Base-by-base conservation (phyloP, 2,329 filamentous ascomycete species). In the Epichloe baconii region DNA sequence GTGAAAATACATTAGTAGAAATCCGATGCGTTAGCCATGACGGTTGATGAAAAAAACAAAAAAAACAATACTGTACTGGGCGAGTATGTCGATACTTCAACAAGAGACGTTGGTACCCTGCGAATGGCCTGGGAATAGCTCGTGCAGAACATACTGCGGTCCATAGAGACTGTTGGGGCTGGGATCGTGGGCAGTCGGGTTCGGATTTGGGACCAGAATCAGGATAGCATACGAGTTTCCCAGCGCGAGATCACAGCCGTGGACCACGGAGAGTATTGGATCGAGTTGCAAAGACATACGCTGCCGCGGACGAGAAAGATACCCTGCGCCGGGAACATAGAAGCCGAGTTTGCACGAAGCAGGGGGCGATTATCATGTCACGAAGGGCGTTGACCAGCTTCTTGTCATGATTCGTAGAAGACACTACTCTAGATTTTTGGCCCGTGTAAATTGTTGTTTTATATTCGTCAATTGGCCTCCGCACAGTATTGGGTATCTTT, bases 141-240 rank as follows among this genome's bases (percentile, higher is more conserved):
- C 4, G 31, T 10, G 31, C 8, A 31, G 31, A 31, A 31, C 31
- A 11, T 31, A 1, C 31, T 10, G 31, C 31, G 66, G 12, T 68
- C 66, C 11, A 54, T 71, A 44, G 69, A 71, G 57, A 63, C 42
- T 4, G 11, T 44, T 44, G 42, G 23, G 3, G 42, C 23, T 17
- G 4, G 23, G 7, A 17, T 7, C 8, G 1, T n/a, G 42, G 17
- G 14, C 8, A 8, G 14, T 67, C 49, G 61, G 69, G 26, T 55
- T 70, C 35, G 67, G 66, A 10, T 69, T 56, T 47, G 57, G 65
- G 19, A 55, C 55, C 48, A 56, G 64, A 17, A 55, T 71, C 42
- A 61, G 67, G 21, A 67, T 72, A 21, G 65, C 61, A 43, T 69
- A 68, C 49, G 68, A 71, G 47, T 63, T 71, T 56, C 66, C 64